Base-by-base conservation (phyloP, 2,329 filamentous ascomycete genomes). In the Cryoendolithus antarcticus region DNA sequence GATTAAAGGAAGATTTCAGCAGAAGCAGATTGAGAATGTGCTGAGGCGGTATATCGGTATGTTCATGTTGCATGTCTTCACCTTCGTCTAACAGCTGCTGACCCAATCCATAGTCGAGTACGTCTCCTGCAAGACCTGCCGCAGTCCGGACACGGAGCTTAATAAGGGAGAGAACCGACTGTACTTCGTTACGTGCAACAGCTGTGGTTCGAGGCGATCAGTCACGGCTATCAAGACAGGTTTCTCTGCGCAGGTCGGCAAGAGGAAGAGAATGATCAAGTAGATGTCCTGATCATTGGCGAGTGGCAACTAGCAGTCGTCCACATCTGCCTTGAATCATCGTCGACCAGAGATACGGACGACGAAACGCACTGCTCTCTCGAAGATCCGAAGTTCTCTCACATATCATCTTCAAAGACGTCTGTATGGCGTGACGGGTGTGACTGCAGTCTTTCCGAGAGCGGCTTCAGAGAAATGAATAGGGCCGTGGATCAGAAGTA, bases 1-100 rank as follows among this genome's bases (percentile, higher is more conserved):
- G 60, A 98, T 98, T 75, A 95, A 94, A 75, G 91, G 91, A 72
- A 85, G 91, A 60, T 98, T 98, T 82, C 89, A 96, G 66, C 89
- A 96, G 71, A 95, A 95, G 70, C 89, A 96, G 71, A 88, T 96
- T 60, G 91, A 98, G 72, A 94, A 93, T 66, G 86, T 96, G 38
- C 67, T 96, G 60, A 75, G 89, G 68, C 84, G 89, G 71, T 94
- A 94, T 65, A 95, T 94, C 61, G 83, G 82, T 86, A 70, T 63
- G 77, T 72, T 19, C 13, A 13, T 9, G n/a, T 10, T 9, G 10
- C 32, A 4, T 11, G n/a, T 9, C 4, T 8, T 27, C 6, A 27
- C 24, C 15, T 27, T 27, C 7, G 24, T 27, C 24, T 7, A 8
- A 27, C 24, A 27, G n/a, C 11, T 43, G 39, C 54, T 60, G 46